These are phyloP conservation scores for Scutellaria minor DNA, from an alignment of 257 asterid species.

Conservation along the genomic window DNA sequence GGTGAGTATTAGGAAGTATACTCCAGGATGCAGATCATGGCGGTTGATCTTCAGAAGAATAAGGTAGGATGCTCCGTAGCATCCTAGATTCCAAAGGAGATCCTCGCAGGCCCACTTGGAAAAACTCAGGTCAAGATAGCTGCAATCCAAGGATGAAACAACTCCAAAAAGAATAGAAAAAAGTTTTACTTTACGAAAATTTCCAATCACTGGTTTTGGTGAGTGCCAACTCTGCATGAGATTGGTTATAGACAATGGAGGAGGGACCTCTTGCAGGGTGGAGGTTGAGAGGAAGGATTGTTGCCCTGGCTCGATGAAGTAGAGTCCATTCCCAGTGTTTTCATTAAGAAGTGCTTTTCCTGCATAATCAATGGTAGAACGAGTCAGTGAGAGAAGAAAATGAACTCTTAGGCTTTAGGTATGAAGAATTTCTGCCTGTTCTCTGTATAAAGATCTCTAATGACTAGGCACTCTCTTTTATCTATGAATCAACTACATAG, in stretches of 20 bases:
- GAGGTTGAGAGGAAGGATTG: constrained; percentile 76
- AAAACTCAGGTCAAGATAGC: constrained; percentile 72
- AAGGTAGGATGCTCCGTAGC: constrained; percentile 70
- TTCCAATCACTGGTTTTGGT: constrained; percentile 40
- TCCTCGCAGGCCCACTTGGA: constrained; percentile 72
- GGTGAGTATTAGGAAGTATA: constrained; percentile 54
- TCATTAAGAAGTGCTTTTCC: constrained; percentile 93
- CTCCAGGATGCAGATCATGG: constrained; percentile 59
- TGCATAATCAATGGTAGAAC: constrained; percentile 47
- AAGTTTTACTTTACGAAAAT: constrained; percentile 47
- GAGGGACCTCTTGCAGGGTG: constrained; percentile 96
- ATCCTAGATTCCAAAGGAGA: constrained; percentile 68
- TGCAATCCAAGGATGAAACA: constrained; percentile 58
- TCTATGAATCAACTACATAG: background rate
- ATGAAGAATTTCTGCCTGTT: background rate
- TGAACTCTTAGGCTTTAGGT: background rate
- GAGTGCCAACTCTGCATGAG: constrained; percentile 44
- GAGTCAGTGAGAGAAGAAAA: constrained; percentile 1
- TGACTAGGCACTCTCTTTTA: background rate
- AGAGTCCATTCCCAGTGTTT: constrained; percentile 91
- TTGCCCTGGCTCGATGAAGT: constrained; percentile 49
- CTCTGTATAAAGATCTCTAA: constrained; percentile 13
- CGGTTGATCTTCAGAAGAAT: constrained; percentile 56
- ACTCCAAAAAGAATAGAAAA: constrained; percentile 46
- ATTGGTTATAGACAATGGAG: constrained; percentile 83